Percentiles rank a stretch among this genome's conserved stretches.
These are phyloP conservation scores for Knoxdaviesia capensis DNA, from an alignment of 2,329 filamentous ascomycete genomes.

Conservation along the genomic window DNA sequence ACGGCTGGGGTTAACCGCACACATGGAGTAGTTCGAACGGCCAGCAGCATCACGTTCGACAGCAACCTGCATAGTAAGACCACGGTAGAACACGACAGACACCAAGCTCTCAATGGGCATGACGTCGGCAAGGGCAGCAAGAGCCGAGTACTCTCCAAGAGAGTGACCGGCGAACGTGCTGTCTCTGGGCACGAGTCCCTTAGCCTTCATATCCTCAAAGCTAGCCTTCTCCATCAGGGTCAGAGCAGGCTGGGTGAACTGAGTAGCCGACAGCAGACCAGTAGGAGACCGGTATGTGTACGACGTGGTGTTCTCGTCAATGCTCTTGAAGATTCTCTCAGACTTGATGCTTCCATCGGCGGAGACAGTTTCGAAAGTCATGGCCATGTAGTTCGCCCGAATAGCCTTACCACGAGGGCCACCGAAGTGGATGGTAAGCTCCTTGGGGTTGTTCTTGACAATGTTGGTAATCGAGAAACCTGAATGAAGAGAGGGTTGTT, in stretches of 20 bases:
- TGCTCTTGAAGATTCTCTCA: slow-evolving; percentile 98
- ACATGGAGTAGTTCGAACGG: slow-evolving; percentile 98
- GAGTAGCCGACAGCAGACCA: slow-evolving; percentile 84
- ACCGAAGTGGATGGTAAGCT: slow-evolving; percentile 95
- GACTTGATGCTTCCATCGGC: slow-evolving; percentile 87
- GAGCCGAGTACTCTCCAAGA: slow-evolving; percentile 90
- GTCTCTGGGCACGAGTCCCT: slow-evolving; percentile 86
- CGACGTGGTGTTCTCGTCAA: slow-evolving; percentile 75
- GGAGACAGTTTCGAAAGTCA: slow-evolving; percentile 98
- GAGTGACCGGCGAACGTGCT: slow-evolving; percentile 97
- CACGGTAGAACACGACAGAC: slow-evolving; percentile 97
- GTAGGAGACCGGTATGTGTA: slow-evolving; percentile 96
- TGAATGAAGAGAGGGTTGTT: slow-evolving; percentile 12
- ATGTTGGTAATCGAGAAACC: slow-evolving; percentile 96
- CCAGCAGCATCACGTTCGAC: slow-evolving; percentile 88
- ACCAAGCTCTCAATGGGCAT: slow-evolving; percentile 99
- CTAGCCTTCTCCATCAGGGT: slow-evolving; percentile 99
- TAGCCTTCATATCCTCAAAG: slow-evolving; percentile 96
- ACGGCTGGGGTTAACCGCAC: slow-evolving; percentile 92
- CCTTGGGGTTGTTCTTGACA: slow-evolving; percentile 98
- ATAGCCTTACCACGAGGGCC: slow-evolving; percentile 93
- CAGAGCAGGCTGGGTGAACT: slow-evolving; percentile 93
- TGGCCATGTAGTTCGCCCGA: slow-evolving; percentile 97
- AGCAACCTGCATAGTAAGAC: slow-evolving; percentile 96
- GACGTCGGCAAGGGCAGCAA: slow-evolving; percentile 89